phyloP scores from a whole-genome alignment of 805 yeast genomes.

The Scheffersomyces ergatensis region DNA sequence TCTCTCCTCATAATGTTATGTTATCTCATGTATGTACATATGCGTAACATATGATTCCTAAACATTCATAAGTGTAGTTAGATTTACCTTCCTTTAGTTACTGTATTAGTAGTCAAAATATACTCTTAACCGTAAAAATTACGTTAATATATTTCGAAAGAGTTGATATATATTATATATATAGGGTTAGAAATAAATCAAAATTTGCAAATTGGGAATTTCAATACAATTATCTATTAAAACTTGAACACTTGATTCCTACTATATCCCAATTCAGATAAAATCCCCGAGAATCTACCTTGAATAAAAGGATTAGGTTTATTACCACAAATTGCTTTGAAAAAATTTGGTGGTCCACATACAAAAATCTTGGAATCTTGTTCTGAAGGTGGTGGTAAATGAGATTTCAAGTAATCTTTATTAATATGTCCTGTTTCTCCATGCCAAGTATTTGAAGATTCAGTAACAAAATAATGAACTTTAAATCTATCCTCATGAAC shows the following conservation, averaged over 20 bases:
- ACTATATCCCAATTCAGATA: neutral
- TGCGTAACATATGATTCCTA: no score
- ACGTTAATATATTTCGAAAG: no score
- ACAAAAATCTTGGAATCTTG: slow-evolving; percentile 67
- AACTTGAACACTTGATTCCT: neutral
- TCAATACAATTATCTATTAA: no score
- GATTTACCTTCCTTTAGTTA: no score
- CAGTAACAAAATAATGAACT: slow-evolving; percentile 71
- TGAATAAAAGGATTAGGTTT: neutral
- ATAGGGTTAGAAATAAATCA: no score
- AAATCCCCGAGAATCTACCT: neutral
- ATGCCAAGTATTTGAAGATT: slow-evolving; percentile 68
- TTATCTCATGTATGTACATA: no score
- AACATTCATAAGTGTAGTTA: no score
- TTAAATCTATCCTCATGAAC: slow-evolving; percentile 56
- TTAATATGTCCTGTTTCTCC: slow-evolving; percentile 80
- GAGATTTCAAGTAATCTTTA: slow-evolving; percentile 59
- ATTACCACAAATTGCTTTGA: neutral
- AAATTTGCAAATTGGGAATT: no score
- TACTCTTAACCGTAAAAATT: no score
- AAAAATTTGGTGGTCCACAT: slow-evolving; percentile 75
- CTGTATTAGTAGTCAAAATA: no score
- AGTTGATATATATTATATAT: no score
- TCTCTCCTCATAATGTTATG: no score
- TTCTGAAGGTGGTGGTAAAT: slow-evolving; percentile 59